These are phyloP conservation scores for Agastache rugosa DNA, from an alignment of 257 asterid genomes.

Conservation along the genomic window DNA sequence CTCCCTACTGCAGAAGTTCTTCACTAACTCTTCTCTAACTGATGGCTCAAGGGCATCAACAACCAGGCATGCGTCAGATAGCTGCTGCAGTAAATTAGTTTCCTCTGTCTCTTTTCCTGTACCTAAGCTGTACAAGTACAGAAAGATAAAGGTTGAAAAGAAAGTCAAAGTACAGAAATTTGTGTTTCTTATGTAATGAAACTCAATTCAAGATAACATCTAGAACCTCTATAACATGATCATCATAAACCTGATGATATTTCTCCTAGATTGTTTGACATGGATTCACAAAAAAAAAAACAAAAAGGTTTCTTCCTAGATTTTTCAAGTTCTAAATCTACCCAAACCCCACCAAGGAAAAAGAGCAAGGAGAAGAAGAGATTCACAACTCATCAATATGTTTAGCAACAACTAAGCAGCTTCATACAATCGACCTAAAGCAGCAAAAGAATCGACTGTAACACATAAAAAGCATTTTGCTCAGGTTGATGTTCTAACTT, in stretches of 20 bases:
- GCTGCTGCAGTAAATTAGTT: conserved; percentile 83
- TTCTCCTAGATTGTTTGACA: conserved; percentile 13
- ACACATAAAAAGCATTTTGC: conserved; percentile 17
- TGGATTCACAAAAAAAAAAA: not conserved
- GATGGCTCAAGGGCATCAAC: conserved; percentile 99
- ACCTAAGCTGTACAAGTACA: conserved; percentile 74
- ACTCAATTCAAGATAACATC: conserved; percentile 25
- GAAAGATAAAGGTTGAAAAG: conserved; percentile 26
- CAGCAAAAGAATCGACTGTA: conserved; percentile 21
- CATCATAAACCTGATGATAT: conserved; percentile 3
- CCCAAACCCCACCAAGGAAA: conserved; percentile 13
- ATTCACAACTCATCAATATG: conserved; percentile 11
- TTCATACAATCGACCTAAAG: conserved; percentile 11
- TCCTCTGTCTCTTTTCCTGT: conserved; percentile 96
- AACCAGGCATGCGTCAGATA: conserved; percentile 95
- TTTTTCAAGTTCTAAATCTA: conserved; percentile 26
- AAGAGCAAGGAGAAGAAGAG: conserved; percentile 6
- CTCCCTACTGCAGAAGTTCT: conserved; percentile 86
- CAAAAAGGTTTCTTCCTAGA: not conserved
- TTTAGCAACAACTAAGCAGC: conserved; percentile 16
- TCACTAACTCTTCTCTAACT: conserved; percentile 93
- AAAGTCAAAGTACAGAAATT: conserved; percentile 9
- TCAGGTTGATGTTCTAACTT: conserved; percentile 22
- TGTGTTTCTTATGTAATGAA: conserved; percentile 22
- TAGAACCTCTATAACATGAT: conserved; percentile 18